Evolutionary conservation across 202 grass and related monocot species (phyloP).

Genomic region (Musa balbisiana): DNA sequence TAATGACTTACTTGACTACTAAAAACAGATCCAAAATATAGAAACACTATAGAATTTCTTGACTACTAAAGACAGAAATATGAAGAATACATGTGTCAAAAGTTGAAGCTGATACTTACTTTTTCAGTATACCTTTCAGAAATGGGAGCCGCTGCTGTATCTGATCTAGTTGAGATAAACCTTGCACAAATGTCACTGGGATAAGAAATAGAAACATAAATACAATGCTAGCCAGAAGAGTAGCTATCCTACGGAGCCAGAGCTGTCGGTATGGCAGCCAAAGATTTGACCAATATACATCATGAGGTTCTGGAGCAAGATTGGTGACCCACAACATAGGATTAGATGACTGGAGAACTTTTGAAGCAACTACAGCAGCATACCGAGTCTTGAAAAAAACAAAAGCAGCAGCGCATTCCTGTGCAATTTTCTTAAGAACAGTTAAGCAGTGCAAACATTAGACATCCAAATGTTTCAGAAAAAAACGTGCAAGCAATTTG

Average conservation of each 20-base stretch:
- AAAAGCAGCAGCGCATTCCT: slow-evolving; percentile 85
- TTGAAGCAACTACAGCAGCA: slow-evolving; percentile 57
- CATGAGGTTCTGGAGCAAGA: slow-evolving; percentile 71
- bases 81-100: background rate
- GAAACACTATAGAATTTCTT: background rate
- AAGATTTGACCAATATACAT: slow-evolving; percentile 95
- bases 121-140: slow-evolving; percentile 59
- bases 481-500: background rate
- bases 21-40: too few species aligned
- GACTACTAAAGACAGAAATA: background rate
- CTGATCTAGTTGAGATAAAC: slow-evolving; percentile 72
- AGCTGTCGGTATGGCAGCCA: slow-evolving; percentile 81
- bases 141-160: slow-evolving; percentile 72
- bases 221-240: slow-evolving; percentile 56
- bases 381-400: slow-evolving; percentile 94
- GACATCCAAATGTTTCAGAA: background rate
- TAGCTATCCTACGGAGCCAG: slow-evolving; percentile 70
- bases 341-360: slow-evolving; percentile 85
- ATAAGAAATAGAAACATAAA: slow-evolving; percentile 82
- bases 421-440: background rate
- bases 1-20: too few species aligned
- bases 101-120: slow-evolving; percentile 34
- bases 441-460: background rate
- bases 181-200: slow-evolving; percentile 85
- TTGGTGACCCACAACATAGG: slow-evolving; percentile 80